Percentiles rank a stretch among this genome's conserved stretches.
These are phyloP conservation scores for Cryptococcus hybrid DNA, from an alignment of 1,284 basidiomycete species.

Conservation along the genomic window DNA sequence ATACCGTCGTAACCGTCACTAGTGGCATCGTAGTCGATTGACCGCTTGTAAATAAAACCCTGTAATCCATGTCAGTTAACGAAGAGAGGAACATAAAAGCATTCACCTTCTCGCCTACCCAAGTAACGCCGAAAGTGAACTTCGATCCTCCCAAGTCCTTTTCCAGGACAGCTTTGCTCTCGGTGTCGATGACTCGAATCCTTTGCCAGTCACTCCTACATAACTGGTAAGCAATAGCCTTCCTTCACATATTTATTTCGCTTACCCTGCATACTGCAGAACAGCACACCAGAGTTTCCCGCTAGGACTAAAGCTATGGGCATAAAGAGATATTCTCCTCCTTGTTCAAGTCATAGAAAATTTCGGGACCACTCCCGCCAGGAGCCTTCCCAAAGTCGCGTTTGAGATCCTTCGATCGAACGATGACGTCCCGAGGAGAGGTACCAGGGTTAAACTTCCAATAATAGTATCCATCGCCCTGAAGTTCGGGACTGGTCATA, in stretches of 20 bases:
- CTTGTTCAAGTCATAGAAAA: conserved; percentile 19
- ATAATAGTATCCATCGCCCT: conserved; percentile 20
- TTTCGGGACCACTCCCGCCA: conserved; percentile 4
- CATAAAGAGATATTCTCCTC: conserved; percentile 15
- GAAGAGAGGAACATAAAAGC: too few species aligned
- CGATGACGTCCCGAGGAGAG: conserved; percentile 15
- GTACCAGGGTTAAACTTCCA: conserved; percentile 19
- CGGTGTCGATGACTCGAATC: conserved; percentile 14
- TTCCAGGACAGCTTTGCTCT: conserved; percentile 11
- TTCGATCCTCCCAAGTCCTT: conserved; percentile 15
- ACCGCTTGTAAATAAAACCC: conserved; percentile 18
- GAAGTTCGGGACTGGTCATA: conserved; percentile 11
- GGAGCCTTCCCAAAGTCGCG: conserved; percentile 16
- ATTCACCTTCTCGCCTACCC: conserved; percentile 14
- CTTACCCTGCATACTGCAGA: conserved; percentile 16
- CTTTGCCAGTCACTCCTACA: conserved; percentile 21
- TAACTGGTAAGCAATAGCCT: background rate
- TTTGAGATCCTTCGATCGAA: conserved; percentile 11
- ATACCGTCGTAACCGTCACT: background rate
- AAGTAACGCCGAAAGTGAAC: conserved; percentile 20
- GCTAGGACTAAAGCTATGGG: conserved; percentile 14
- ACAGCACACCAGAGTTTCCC: conserved; percentile 14
- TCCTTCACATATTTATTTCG: background rate
- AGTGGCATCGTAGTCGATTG: conserved; percentile 2
- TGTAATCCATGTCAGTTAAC: background rate